Percentiles rank a stretch among this genome's conserved stretches.
Evolutionary conservation across 2,329 filamentous ascomycete genomes (phyloP).

Genomic region (Botrytis hyacinthi): DNA sequence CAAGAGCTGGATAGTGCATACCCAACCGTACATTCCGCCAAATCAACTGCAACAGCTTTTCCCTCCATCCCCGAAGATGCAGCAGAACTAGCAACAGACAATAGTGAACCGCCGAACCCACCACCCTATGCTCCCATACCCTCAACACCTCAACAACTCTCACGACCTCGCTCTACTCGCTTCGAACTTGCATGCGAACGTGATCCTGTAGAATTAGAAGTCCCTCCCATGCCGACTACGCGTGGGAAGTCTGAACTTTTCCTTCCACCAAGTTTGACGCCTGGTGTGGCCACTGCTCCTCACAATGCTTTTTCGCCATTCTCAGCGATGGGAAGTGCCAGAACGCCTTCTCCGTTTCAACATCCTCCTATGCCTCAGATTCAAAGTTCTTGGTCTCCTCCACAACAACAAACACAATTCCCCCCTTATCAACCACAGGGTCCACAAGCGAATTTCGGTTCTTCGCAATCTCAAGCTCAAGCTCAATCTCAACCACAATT

Average conservation of each 20-base stretch:
- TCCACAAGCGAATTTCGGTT: neutral
- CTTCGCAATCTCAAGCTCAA: neutral
- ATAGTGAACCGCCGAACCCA: neutral
- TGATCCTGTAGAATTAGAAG: slow-evolving; percentile 9
- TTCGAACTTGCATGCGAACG: slow-evolving; percentile 6
- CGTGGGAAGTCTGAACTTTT: neutral
- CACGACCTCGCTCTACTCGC: slow-evolving; percentile 7
- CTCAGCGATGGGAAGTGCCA: neutral
- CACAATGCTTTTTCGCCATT: neutral
- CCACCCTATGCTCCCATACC: slow-evolving; percentile 1
- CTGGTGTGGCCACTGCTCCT: neutral
- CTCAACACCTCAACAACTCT: neutral
- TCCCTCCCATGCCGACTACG: neutral
- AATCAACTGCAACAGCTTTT: neutral
- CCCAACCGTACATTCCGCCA: neutral
- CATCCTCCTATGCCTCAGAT: neutral
- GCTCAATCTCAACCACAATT: neutral
- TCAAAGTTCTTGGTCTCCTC: neutral
- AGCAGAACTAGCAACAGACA: slow-evolving; percentile 9
- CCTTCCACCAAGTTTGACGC: neutral
- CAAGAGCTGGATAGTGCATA: slow-evolving; percentile 9
- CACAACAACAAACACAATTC: neutral
- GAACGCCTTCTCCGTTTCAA: neutral
- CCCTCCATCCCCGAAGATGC: neutral
- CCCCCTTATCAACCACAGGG: neutral